phyloP scores from a whole-genome alignment of 2,329 filamentous ascomycete genomes.

The Colletotrichum paranaense region DNA sequence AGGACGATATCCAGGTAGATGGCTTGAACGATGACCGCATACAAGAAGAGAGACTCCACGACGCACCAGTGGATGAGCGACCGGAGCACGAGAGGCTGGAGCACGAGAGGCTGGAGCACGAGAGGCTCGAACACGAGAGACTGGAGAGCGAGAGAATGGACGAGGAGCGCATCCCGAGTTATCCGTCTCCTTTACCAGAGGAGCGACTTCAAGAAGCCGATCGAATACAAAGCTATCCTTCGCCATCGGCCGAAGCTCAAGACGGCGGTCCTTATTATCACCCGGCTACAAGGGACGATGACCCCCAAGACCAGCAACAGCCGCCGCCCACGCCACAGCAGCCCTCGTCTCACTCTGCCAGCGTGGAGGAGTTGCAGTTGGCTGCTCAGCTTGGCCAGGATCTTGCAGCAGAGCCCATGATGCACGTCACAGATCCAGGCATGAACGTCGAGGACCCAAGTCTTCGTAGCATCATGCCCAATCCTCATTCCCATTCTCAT shows the following conservation, averaged over 20 bases:
- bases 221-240: constrained; percentile 29
- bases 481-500: constrained; percentile 46
- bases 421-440: constrained; percentile 58
- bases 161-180: constrained; percentile 25
- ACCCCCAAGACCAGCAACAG: constrained; percentile 40
- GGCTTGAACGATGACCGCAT: background rate
- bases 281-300: constrained; percentile 39
- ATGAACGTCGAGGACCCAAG: constrained; percentile 56
- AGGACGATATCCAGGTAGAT: background rate
- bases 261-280: constrained; percentile 33
- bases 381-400: constrained; percentile 68
- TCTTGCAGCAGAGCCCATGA: constrained; percentile 59
- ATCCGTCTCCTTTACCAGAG: constrained; percentile 26
- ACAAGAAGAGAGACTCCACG: background rate
- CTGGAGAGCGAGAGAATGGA: background rate
- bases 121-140: background rate
- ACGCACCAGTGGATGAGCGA: background rate
- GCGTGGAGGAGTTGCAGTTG: constrained; percentile 67
- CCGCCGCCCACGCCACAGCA: constrained; percentile 54
- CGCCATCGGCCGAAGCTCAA: constrained; percentile 22
- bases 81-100: background rate
- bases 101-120: background rate
- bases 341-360: constrained; percentile 55
- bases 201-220: constrained; percentile 23
- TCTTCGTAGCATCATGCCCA: constrained; percentile 57